These are phyloP conservation scores for Pyrus pyrifolia DNA, from an alignment of 306 rosid genomes.

Conservation along the genomic window DNA sequence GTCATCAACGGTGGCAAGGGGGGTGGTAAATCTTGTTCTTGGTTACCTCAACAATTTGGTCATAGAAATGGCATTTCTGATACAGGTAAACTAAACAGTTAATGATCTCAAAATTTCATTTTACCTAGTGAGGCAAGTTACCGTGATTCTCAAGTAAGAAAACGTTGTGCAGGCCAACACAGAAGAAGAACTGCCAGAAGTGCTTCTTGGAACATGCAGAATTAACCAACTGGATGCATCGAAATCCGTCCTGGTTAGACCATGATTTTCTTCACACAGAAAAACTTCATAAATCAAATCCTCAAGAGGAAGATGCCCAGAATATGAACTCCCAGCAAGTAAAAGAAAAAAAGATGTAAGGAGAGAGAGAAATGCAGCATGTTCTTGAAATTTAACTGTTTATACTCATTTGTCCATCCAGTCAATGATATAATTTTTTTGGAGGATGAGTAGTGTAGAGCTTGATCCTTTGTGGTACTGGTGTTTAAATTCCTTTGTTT, in stretches of 20 bases:
- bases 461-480: neutral
- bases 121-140: neutral
- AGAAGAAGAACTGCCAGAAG: constrained; percentile 79
- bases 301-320: neutral
- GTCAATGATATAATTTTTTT: neutral
- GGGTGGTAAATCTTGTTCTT: constrained; percentile 79
- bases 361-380: neutral
- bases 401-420: constrained; percentile 12
- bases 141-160: neutral
- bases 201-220: constrained; percentile 74
- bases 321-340: neutral
- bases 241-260: constrained; percentile 37
- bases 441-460: neutral
- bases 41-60: constrained; percentile 89
- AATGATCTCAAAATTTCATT: too few species aligned
- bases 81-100: constrained; percentile 46
- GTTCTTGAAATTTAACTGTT: constrained; percentile 3
- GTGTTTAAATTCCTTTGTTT: neutral
- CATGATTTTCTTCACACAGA: constrained; percentile 4
- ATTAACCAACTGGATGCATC: constrained; percentile 70
- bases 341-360: neutral
- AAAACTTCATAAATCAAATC: neutral
- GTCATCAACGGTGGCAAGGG: constrained; percentile 82
- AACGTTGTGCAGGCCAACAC: constrained; percentile 54
- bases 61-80: constrained; percentile 85